These are phyloP conservation scores for Smallanthus sonchifolius DNA, from an alignment of 129 eudicot genomes.

Conservation along the genomic window DNA sequence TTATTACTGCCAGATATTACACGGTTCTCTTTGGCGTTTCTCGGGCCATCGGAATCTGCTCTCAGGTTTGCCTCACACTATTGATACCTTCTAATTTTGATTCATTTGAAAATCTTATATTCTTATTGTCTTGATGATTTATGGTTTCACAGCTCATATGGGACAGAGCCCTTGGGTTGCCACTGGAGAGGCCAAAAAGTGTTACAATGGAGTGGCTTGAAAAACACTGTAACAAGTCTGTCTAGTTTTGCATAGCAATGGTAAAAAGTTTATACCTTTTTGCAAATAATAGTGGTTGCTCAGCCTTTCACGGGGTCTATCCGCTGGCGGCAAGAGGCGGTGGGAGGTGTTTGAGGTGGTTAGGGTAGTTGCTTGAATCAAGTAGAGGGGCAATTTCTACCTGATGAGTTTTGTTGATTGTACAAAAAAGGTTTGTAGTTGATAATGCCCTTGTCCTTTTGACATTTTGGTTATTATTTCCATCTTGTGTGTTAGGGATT, in stretches of 20 bases:
- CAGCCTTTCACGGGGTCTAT: constrained; percentile 25
- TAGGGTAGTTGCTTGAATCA: neutral
- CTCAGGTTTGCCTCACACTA: constrained; percentile 51
- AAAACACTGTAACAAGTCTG: constrained; percentile 69
- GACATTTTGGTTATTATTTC: neutral
- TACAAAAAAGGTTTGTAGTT: neutral
- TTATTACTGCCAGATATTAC: constrained; percentile 49
- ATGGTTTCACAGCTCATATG: constrained; percentile 59
- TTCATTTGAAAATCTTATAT: neutral
- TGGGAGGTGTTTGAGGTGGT: neutral
- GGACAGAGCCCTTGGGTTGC: constrained; percentile 99
- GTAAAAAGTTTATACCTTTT: constrained; percentile 9
- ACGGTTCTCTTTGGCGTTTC: constrained; percentile 98
- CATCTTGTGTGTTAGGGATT: too few relatives aligned
- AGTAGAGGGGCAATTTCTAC: neutral
- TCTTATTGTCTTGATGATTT: neutral
- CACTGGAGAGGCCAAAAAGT: constrained; percentile 99
- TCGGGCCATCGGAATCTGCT: constrained; percentile 87
- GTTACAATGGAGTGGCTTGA: constrained; percentile 99
- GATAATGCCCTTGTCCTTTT: neutral
- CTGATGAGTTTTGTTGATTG: constrained; percentile 4
- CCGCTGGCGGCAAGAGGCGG: neutral
- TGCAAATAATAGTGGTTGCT: constrained; percentile 30
- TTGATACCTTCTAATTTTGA: neutral
- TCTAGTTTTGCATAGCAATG: constrained; percentile 24